These are phyloP conservation scores for Xylaria sp. DNA, from an alignment of 2,329 filamentous ascomycete genomes.

Conservation along the genomic window DNA sequence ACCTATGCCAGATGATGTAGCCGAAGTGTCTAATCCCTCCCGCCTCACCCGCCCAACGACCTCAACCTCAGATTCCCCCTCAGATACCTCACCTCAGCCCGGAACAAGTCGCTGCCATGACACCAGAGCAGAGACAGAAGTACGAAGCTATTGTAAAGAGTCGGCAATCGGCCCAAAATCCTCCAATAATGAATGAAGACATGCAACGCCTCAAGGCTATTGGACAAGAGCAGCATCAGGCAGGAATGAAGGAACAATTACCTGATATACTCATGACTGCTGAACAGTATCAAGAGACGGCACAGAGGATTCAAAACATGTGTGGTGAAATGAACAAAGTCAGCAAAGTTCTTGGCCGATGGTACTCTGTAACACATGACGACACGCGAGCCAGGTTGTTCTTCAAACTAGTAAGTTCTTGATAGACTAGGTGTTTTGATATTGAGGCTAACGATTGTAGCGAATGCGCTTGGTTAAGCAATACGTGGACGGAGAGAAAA, in stretches of 20 bases:
- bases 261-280: slow-evolving; percentile 54
- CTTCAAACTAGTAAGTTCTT: slow-evolving; percentile 56
- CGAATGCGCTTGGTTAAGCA: slow-evolving; percentile 59
- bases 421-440: neutral
- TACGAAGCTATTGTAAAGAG: slow-evolving; percentile 48
- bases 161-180: slow-evolving; percentile 28
- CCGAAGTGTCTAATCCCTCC: slow-evolving; percentile 36
- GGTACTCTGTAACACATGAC: slow-evolving; percentile 56
- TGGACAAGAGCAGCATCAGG: slow-evolving; percentile 42
- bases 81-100: slow-evolving; percentile 40
- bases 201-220: slow-evolving; percentile 42
- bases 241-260: slow-evolving; percentile 48
- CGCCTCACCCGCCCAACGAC: slow-evolving; percentile 36
- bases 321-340: slow-evolving; percentile 52
- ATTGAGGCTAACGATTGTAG: slow-evolving; percentile 49
- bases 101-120: slow-evolving; percentile 50
- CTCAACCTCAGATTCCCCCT: slow-evolving; percentile 35
- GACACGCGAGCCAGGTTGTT: slow-evolving; percentile 58
- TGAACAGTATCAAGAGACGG: slow-evolving; percentile 52
- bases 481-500: slow-evolving; percentile 56
- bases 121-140: slow-evolving; percentile 52
- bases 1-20: slow-evolving; percentile 52
- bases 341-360: slow-evolving; percentile 51
- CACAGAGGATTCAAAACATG: slow-evolving; percentile 50
- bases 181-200: slow-evolving; percentile 45